These are phyloP conservation scores for Choiromyces venosus DNA, from an alignment of 495 filamentous ascomycete genomes.

Conservation along the genomic window DNA sequence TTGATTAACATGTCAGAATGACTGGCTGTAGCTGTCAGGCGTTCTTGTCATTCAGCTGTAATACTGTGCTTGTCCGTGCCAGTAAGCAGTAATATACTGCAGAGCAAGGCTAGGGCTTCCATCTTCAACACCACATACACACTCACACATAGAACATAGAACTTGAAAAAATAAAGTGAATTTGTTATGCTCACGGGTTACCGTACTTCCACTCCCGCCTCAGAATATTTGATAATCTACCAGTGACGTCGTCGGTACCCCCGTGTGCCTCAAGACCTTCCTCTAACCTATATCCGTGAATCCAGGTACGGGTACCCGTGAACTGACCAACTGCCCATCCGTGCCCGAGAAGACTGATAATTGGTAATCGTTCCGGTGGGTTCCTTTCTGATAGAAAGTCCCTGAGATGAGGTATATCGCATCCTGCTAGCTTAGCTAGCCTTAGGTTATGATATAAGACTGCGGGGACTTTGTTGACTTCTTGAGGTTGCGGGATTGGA, in stretches of 20 bases:
- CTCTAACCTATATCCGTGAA: background rate
- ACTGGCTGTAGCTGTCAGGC: background rate
- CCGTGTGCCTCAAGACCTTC: background rate
- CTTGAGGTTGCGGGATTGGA: background rate
- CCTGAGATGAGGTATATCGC: conserved; percentile 2
- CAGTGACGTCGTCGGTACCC: background rate
- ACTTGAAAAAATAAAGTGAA: background rate
- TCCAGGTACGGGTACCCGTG: background rate
- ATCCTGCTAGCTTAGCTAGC: background rate
- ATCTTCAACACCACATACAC: background rate
- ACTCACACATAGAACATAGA: background rate
- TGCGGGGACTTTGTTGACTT: background rate
- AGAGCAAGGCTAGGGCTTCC: background rate
- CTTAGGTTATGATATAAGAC: background rate
- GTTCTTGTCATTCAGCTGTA: background rate
- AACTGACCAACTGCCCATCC: background rate
- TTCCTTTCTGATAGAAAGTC: background rate
- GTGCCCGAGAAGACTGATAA: background rate
- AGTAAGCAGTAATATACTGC: background rate
- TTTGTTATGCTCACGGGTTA: background rate
- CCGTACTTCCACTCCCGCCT: background rate
- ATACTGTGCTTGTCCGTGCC: background rate
- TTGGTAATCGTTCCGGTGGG: background rate
- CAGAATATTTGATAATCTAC: background rate
- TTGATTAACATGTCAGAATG: background rate